Conservation (phyloP, 1,139 yeast genomes). For the Candida sojae region DNA sequence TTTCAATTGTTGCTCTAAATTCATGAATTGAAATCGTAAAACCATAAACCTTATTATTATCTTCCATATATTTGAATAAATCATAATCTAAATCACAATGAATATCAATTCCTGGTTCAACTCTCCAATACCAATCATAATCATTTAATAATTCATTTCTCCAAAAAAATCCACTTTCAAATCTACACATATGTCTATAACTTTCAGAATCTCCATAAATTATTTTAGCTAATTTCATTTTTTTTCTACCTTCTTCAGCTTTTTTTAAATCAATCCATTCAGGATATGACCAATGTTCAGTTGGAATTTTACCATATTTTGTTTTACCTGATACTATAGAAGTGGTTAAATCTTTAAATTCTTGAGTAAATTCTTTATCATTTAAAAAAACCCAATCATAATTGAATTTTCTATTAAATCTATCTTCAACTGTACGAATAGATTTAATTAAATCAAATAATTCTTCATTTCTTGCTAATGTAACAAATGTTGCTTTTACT, state of each 20-base stretch:
- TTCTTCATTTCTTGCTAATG: constrained; percentile 77
- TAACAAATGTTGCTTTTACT: constrained; percentile 82
- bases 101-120: constrained; percentile 88
- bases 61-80: constrained; percentile 81
- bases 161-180: constrained; percentile 76
- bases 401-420: constrained; percentile 86
- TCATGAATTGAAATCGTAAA: constrained; percentile 78
- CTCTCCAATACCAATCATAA: constrained; percentile 91
- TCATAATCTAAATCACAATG: constrained; percentile 90
- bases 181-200: constrained; percentile 73
- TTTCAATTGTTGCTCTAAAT: constrained; percentile 76
- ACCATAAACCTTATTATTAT: constrained; percentile 71
- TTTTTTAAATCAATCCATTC: constrained; percentile 26
- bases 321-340: constrained; percentile 56
- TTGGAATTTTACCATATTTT: constrained; percentile 68
- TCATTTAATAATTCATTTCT: constrained; percentile 67
- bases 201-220: constrained; percentile 79
- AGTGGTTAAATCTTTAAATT: constrained; percentile 55
- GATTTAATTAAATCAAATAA: constrained; percentile 67
- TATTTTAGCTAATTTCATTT: constrained; percentile 78
- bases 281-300: constrained; percentile 64
- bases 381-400: constrained; percentile 90
- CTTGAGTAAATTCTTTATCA: constrained; percentile 68
- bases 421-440: constrained; percentile 73
- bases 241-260: constrained; percentile 56